Base-by-base conservation (phyloP, 768 basidiomycete species). In the Leccinellum albellum region DNA sequence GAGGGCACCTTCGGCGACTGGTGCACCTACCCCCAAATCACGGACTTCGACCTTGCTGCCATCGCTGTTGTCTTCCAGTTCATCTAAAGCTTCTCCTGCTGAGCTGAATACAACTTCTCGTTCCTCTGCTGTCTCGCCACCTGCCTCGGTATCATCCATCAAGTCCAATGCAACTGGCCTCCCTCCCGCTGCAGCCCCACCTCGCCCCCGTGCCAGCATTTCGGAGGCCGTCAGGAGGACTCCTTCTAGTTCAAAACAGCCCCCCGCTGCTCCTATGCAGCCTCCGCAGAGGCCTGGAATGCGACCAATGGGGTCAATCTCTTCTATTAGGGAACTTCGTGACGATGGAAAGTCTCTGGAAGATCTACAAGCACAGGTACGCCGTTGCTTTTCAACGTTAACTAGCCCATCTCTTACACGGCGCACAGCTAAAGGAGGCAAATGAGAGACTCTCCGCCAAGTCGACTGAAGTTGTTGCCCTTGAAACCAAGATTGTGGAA, bases 251-350 rank as follows among this genome's bases (percentile, higher is more conserved):
- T 73, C 81, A 23, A 75, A 78, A 32, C 74, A 75, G 35, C 64
- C 74, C 13, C 64, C 61, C 17, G 50, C 61, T 10, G 50, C 53
- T 21, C 47, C 59, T 20, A 59, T 29, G 17, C 63, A 72, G 21
- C 64, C 69, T n/a, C 50, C 67, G 8, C 66, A 75, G 14, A 55
- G 80, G 26, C 81, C 75, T 54, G 59, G 82, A 42, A 69, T 80
- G 54, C 78, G 82, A 17, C 70, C 81, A 28, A 64, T 82, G 37
- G 74, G 78, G 24, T 91, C 89, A 14, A 84, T 91, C 49, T 80
- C 87, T n/a, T 89, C 89, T 9, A 84, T 91, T 57, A 80, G 78
- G 57, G 90, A 90, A 63, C 75, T 86, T 17, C 82, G 80, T 59
- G 86, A 85, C 59, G 84, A 85, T 61, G 75, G 72, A n/a, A 83